phyloP scores from a whole-genome alignment of 257 asterid genomes.

The Datura wrightii region DNA sequence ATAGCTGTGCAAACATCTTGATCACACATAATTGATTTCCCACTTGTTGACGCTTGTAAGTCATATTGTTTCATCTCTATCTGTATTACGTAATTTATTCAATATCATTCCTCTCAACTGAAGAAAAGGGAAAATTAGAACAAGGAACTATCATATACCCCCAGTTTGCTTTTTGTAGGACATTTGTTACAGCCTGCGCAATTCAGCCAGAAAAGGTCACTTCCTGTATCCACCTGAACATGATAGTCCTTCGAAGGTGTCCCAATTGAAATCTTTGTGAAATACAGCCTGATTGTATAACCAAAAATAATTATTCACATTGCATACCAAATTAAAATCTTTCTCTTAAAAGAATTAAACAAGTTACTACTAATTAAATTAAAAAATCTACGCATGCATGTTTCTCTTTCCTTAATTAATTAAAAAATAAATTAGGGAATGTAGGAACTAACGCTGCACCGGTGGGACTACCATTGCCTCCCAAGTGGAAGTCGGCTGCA shows the following conservation, averaged over 20 bases:
- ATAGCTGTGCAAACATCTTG: slow-evolving; percentile 52
- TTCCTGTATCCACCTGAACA: slow-evolving; percentile 76
- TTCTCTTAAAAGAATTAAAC: too few species aligned
- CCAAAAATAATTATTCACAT: background rate
- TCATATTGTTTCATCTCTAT: slow-evolving; percentile 56
- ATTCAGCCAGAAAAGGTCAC: slow-evolving; percentile 68
- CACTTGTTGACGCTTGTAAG: slow-evolving; percentile 59
- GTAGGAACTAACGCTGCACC: slow-evolving; percentile 50
- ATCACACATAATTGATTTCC: slow-evolving; percentile 55
- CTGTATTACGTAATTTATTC: slow-evolving; percentile 34
- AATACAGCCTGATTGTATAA: slow-evolving; percentile 52
- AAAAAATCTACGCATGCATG: too few species aligned
- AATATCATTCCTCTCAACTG: background rate
- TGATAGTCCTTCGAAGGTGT: slow-evolving; percentile 65
- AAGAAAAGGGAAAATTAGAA: too few species aligned
- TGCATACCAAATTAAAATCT: too few species aligned
- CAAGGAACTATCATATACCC: slow-evolving; percentile 39
- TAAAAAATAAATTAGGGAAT: background rate
- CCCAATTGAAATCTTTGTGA: slow-evolving; percentile 61
- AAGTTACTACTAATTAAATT: too few species aligned
- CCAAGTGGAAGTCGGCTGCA: slow-evolving; percentile 52
- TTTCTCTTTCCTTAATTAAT: too few species aligned
- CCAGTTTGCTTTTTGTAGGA: slow-evolving; percentile 57
- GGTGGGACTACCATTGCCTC: slow-evolving; percentile 64
- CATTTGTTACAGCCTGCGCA: slow-evolving; percentile 56